Base-by-base conservation (phyloP, 2,329 filamentous ascomycete genomes). In the Penicillium aurantiogriseum region DNA sequence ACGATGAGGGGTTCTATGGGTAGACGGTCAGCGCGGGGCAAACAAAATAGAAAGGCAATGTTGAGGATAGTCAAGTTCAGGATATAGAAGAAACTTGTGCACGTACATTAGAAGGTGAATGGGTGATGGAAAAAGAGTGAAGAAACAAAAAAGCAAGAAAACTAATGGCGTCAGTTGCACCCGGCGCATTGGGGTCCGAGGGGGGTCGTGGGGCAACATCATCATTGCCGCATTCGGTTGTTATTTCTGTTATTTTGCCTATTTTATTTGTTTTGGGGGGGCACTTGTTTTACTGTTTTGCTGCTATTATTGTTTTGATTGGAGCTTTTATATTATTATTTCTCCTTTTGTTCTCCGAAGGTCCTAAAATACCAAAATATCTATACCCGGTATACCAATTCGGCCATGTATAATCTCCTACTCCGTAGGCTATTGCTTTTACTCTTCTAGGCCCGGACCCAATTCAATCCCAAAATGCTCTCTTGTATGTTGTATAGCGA, bases 171-270 rank as follows among this genome's bases (percentile, higher is more conserved):
- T 68, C 62, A 63, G 62, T 49, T 19, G 49, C 35, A 19, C 23
- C 56, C 67, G 67, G 67, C 62, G 54, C 62, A 61, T 61, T 69
- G 67, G 57, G 67, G 67, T 70, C 67, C 67, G 66, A 68, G 64
- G 67, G 36, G 67, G 65, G 64, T 58, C 65, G 67, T 67, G 66
- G 65, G 67, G 67, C 66, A 63, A 53, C 64, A 68, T 65, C 61
- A 68, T 68, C 58, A 68, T 66, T 66, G 60, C 61, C 62, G 60
- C 64, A 66, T 63, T 60, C 58, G 49, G 57, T 25, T 38, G 46
- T 47, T 46, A 13, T 54, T 54, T 45, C 9, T 38, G 21, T 33
- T 25, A 38, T 38, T 38, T 38, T 19, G 7, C 8, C 8, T 40
- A 23, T 51, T 25, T 25, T 35, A n/a, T 13, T 40, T 51, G 17